Percentiles rank a stretch among this genome's conserved stretches.
These are phyloP conservation scores for Penicillium sp. DNA, from an alignment of 2,329 filamentous ascomycete species.

Conservation along the genomic window DNA sequence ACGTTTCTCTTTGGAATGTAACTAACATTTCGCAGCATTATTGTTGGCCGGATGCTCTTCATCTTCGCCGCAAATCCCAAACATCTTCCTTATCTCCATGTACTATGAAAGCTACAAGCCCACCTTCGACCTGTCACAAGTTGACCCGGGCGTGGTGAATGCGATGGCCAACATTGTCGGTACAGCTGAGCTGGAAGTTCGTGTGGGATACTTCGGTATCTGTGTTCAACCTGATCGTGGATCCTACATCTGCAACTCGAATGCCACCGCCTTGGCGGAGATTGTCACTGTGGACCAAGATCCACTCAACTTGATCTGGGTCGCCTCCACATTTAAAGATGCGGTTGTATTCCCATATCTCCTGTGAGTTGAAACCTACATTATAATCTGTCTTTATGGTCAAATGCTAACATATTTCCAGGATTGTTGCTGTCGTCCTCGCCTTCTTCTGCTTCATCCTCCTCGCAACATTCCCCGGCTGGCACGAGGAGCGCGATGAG, in stretches of 20 bases:
- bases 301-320: constrained; percentile 95
- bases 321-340: constrained; percentile 96
- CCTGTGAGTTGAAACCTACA: constrained; percentile 64
- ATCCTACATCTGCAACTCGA: constrained; percentile 93
- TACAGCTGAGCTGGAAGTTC: constrained; percentile 79
- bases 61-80: constrained; percentile 89
- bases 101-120: constrained; percentile 91
- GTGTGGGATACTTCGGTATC: constrained; percentile 97
- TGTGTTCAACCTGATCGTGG: constrained; percentile 92
- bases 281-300: constrained; percentile 90
- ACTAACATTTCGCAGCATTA: constrained; percentile 65
- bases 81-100: constrained; percentile 96
- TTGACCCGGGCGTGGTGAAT: constrained; percentile 82
- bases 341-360: constrained; percentile 98
- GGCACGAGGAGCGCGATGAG: constrained; percentile 88
- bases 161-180: constrained; percentile 91
- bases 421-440: constrained; percentile 96
- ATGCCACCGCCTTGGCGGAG: constrained; percentile 89
- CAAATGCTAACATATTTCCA: constrained; percentile 39
- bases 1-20: constrained; percentile 12
- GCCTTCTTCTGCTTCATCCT: constrained; percentile 95
- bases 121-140: constrained; percentile 80
- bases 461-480: constrained; percentile 94
- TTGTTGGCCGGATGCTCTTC: constrained; percentile 95
- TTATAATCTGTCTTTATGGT: not conserved